Conservation (phyloP, 2,329 filamentous ascomycete genomes). For the Laburnicola sp. region DNA sequence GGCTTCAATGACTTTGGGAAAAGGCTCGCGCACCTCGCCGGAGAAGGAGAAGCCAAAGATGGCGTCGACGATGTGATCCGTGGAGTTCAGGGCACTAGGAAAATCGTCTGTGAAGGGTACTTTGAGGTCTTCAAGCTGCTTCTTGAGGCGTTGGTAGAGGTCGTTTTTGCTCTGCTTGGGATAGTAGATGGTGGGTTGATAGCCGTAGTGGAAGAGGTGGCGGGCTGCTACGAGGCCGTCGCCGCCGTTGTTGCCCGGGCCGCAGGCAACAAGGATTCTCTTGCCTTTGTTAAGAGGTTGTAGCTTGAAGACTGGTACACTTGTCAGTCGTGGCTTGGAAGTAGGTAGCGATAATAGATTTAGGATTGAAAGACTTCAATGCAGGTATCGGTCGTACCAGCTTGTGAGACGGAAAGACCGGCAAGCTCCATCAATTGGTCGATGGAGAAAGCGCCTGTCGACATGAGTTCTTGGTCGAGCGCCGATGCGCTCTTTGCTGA, state of each 20-base stretch:
- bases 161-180: slow-evolving; percentile 91
- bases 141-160: slow-evolving; percentile 83
- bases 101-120: slow-evolving; percentile 88
- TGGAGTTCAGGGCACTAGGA: slow-evolving; percentile 61
- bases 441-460: slow-evolving; percentile 80
- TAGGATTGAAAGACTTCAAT: no score
- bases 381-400: slow-evolving; percentile 57
- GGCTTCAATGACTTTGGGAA: slow-evolving; percentile 76
- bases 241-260: slow-evolving; percentile 78
- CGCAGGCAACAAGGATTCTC: slow-evolving; percentile 84
- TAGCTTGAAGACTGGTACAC: slow-evolving; percentile 73
- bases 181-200: slow-evolving; percentile 85
- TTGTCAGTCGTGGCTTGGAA: slow-evolving; percentile 9
- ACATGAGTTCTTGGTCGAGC: slow-evolving; percentile 94
- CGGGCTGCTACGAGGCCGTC: slow-evolving; percentile 93
- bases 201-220: slow-evolving; percentile 90
- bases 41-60: slow-evolving; percentile 97
- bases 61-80: slow-evolving; percentile 86
- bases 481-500: slow-evolving; percentile 84
- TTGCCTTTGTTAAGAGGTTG: slow-evolving; percentile 74
- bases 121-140: slow-evolving; percentile 79
- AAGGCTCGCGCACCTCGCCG: slow-evolving; percentile 90
- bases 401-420: slow-evolving; percentile 89
- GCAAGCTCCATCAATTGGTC: slow-evolving; percentile 98
- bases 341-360: no score